Evolutionary conservation across 129 eudicot species (phyloP).

Genomic region (Apium graveolens): DNA sequence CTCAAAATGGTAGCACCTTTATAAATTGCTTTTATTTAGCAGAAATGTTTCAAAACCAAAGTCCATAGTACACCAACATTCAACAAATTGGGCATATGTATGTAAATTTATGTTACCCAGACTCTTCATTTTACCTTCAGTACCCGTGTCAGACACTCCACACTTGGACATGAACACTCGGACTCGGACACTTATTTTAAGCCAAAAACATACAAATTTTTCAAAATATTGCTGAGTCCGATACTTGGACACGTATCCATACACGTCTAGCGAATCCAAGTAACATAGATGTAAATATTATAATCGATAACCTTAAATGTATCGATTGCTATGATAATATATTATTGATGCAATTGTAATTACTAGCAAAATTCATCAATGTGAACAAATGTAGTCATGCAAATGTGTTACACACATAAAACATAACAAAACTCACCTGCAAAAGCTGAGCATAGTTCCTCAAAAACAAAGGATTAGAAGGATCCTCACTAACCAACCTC

Average conservation of each 20-base stretch:
- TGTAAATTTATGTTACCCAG: no score
- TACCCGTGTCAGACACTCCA: no score
- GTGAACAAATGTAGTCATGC: background rate
- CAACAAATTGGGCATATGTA: background rate
- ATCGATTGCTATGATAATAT: no score
- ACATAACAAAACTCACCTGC: slow-evolving; percentile 33
- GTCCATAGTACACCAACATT: background rate
- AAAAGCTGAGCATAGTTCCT: slow-evolving; percentile 61
- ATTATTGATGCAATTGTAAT: no score
- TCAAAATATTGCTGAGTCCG: no score
- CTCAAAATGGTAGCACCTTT: background rate
- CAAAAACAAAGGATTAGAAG: slow-evolving; percentile 50
- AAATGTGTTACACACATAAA: background rate
- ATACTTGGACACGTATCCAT: no score
- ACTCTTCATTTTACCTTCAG: no score
- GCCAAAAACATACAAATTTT: no score
- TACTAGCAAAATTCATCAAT: background rate
- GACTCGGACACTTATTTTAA: no score
- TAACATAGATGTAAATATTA: background rate
- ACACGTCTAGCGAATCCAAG: no score
- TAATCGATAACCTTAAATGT: background rate
- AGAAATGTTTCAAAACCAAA: no score
- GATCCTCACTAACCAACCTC: slow-evolving; percentile 44
- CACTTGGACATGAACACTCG: no score
- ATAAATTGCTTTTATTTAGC: background rate